These are phyloP conservation scores for Fusarium stilboides DNA, from an alignment of 2,329 filamentous ascomycete genomes.

Conservation along the genomic window DNA sequence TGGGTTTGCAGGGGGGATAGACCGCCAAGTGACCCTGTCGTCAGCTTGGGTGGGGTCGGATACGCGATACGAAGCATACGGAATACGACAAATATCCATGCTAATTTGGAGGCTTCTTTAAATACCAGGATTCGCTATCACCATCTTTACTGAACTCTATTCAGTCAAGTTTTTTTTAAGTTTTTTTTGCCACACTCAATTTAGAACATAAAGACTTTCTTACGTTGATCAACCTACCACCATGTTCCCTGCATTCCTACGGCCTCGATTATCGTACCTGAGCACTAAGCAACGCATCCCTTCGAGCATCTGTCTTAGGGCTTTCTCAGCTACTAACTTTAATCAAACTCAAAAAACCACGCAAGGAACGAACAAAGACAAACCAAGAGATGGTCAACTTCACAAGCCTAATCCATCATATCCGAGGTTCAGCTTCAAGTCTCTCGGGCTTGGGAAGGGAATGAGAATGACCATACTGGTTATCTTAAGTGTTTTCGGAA, in stretches of 20 bases:
- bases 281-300: not conserved
- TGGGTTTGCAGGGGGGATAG: too few species aligned
- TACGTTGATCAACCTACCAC: not conserved
- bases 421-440: slow-evolving; percentile 48
- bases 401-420: slow-evolving; percentile 27
- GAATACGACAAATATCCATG: not conserved
- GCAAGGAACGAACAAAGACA: not conserved
- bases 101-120: not conserved
- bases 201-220: too few species aligned
- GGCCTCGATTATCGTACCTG: not conserved
- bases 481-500: slow-evolving; percentile 51
- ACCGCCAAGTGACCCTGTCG: too few species aligned
- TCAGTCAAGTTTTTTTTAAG: too few species aligned
- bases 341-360: not conserved
- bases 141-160: too few species aligned
- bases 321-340: not conserved
- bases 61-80: slow-evolving; percentile 22
- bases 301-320: accelerated
- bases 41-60: not conserved
- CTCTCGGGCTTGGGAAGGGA: slow-evolving; percentile 50
- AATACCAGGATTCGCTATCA: not conserved
- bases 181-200: too few species aligned
- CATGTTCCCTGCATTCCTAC: not conserved
- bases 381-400: not conserved
- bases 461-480: slow-evolving; percentile 48